Evolutionary conservation across 306 rosid species (phyloP), one percentile per base, ranked within the genome.

Genomic region (Glycyrrhiza uralensis): DNA sequence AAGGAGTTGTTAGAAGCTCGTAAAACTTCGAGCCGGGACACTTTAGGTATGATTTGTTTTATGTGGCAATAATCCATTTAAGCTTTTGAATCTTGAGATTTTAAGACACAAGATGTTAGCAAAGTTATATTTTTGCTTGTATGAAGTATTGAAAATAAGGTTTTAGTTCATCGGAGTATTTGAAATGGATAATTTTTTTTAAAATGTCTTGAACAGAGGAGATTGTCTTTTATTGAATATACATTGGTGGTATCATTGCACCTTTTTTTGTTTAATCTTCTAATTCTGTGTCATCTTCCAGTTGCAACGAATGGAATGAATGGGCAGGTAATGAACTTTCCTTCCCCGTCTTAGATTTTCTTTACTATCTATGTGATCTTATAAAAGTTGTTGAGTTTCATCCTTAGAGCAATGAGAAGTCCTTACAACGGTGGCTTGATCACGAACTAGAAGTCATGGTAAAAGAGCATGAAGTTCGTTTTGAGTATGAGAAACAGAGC

Each of bases 1-100:
- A 95, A 95, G 85, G 99, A 95, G 75, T 81, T 95, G 81, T 85
- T 95, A 39, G 99, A 95, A 85, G 99, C 97, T 82, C 99, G 97
- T 32, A 95, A 92, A 84, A 87, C 87, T 72, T 89, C 97, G 66
- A 74, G 77, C 66, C 99, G 99, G 46, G 99, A 95, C 72, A 87
- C 81, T 78, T 84, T 83, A 85, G 92, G 99, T 92, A 81, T 60
- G 66, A 47, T 56, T 76, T 61, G 18, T 45, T 33, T 66, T 54
- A 65, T 26, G 50, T 52, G 56, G 51, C 42, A 30, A 66, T 52
- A 71, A 65, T 19, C 64, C 35, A 29, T 24, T 36, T 30, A 49
- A 57, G 72, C 9, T 54, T 73, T 57, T 41, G 49, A 77, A 68
- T 39, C 42, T 33, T 42, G 69, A 32, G 42, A 5, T 46, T 19